phyloP scores from a whole-genome alignment of 139 green algal genomes.

The Nannochloris sp. region DNA sequence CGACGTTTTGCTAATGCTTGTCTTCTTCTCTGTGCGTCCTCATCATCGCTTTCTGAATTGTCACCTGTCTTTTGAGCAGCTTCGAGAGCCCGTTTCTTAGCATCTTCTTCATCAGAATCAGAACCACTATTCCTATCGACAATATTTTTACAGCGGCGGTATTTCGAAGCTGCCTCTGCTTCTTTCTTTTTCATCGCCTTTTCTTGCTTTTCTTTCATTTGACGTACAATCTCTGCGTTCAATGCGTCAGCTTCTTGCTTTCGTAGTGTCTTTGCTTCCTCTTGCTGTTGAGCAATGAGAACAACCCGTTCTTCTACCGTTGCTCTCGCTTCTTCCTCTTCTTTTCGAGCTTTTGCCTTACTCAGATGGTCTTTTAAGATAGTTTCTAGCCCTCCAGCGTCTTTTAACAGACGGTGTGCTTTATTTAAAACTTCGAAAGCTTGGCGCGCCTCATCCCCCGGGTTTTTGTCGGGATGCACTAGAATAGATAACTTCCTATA shows the following conservation, averaged over 20 bases:
- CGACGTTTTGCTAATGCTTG: constrained; percentile 1
- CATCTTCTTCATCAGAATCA: neutral
- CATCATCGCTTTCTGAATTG: neutral
- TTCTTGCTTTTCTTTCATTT: neutral
- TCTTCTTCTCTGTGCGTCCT: neutral
- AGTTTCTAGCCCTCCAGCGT: constrained; percentile 42
- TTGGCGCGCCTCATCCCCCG: constrained; percentile 38
- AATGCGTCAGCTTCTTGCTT: constrained; percentile 27
- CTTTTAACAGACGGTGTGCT: constrained; percentile 53
- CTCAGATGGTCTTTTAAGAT: constrained; percentile 36
- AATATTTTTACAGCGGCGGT: neutral
- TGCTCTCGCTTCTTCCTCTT: constrained; percentile 41
- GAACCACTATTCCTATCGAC: neutral
- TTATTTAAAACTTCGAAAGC: constrained; percentile 65
- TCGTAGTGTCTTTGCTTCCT: constrained; percentile 31
- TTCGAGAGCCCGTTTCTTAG: neutral
- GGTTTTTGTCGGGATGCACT: constrained; percentile 75
- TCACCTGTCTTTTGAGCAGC: neutral
- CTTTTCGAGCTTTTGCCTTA: constrained; percentile 15
- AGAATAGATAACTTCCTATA: constrained; percentile 66
- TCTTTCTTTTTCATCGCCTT: neutral
- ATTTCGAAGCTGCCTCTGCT: neutral
- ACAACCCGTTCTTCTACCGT: constrained; percentile 41
- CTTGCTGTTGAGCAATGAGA: constrained; percentile 39
- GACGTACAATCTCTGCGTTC: neutral